These are phyloP conservation scores for Euphorbia corollata DNA, from an alignment of 441 rosid species.

Conservation along the genomic window DNA sequence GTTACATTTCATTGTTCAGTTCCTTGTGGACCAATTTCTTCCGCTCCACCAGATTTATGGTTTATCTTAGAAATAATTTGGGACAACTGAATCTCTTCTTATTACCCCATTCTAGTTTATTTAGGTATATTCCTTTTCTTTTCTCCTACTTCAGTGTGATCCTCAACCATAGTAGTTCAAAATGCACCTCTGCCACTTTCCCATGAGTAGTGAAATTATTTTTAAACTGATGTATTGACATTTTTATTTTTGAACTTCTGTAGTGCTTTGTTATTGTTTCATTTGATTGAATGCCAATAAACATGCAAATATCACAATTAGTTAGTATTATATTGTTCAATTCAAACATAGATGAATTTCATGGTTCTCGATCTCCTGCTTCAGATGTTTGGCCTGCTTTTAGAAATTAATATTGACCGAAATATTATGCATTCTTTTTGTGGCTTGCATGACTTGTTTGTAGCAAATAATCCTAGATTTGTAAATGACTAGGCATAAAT, in stretches of 20 bases:
- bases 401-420: neutral
- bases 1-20: neutral
- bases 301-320: neutral
- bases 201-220: neutral
- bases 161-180: neutral
- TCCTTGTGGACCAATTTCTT: neutral
- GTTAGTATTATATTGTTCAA: neutral
- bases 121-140: neutral
- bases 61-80: neutral
- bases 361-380: neutral
- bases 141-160: neutral
- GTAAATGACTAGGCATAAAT: neutral
- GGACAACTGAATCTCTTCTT: neutral
- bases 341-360: neutral
- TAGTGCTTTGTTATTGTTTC: neutral
- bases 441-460: neutral
- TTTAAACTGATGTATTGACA: neutral
- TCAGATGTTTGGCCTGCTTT: neutral
- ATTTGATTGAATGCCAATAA: neutral
- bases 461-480: conserved; percentile 1
- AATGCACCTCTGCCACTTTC: neutral
- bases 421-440: neutral
- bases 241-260: neutral
- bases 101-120: neutral
- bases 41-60: neutral